Evolutionary conservation across 2,329 filamentous ascomycete species (phyloP).

Genomic region (Xylaria sp.): DNA sequence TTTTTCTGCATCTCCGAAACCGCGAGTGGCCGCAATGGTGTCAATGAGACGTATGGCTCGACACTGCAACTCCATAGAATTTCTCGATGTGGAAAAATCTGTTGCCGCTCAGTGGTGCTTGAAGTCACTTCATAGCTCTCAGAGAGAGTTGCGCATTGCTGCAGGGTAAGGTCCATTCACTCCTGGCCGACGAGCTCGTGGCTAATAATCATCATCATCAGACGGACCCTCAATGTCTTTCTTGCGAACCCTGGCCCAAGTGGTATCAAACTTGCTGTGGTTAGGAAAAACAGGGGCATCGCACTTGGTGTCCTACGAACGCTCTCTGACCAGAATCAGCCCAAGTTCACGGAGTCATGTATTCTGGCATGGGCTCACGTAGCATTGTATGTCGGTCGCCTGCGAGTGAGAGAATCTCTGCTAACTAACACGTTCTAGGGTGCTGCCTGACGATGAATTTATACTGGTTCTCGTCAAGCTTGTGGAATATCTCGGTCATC

Average conservation of each 20-base stretch:
- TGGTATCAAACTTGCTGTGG: conserved; percentile 37
- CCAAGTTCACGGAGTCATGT: conserved; percentile 72
- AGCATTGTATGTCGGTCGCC: conserved; percentile 51
- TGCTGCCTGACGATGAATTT: conserved; percentile 74
- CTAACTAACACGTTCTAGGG: conserved; percentile 35
- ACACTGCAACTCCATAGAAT: conserved; percentile 55
- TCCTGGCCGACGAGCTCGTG: conserved; percentile 11
- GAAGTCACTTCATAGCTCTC: conserved; percentile 72
- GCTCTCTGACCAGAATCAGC: conserved; percentile 62
- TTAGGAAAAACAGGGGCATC: conserved; percentile 61
- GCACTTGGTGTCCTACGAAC: conserved; percentile 66
- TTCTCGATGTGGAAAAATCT: conserved; percentile 64
- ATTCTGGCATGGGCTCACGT: conserved; percentile 83
- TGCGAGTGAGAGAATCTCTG: conserved; percentile 5
- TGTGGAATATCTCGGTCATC: conserved; percentile 79
- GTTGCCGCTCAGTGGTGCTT: conserved; percentile 74
- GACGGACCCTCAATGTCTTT: conserved; percentile 62
- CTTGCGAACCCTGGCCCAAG: conserved; percentile 42
- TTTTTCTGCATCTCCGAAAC: conserved; percentile 51
- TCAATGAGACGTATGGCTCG: conserved; percentile 63
- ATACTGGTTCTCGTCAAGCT: conserved; percentile 80
- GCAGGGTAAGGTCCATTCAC: conserved; percentile 53
- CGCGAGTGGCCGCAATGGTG: conserved; percentile 66
- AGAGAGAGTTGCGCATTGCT: conserved; percentile 77
- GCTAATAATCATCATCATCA: conserved; percentile 36